These are phyloP conservation scores for Juglanconis sp. DNA, from an alignment of 2,329 filamentous ascomycete species.

Conservation along the genomic window DNA sequence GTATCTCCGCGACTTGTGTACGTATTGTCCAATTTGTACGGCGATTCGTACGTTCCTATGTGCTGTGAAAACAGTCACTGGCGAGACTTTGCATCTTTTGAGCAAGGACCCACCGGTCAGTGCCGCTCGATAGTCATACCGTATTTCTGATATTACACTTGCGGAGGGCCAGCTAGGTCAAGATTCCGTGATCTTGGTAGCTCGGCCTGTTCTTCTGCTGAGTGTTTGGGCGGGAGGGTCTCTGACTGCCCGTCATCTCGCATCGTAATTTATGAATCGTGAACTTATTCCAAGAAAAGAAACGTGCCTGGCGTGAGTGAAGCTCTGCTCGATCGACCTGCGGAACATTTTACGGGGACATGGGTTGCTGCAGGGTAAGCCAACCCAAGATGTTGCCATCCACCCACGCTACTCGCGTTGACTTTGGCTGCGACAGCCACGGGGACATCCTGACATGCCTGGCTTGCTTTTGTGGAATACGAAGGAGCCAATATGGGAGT, in stretches of 20 bases:
- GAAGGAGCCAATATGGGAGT: background rate
- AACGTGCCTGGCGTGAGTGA: background rate
- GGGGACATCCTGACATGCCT: background rate
- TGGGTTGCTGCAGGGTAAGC: background rate
- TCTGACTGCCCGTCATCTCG: background rate
- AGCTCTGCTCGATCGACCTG: background rate
- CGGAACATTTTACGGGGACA: background rate
- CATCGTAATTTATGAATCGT: background rate
- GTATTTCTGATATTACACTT: no score
- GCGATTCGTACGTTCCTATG: no score
- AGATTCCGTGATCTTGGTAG: no score
- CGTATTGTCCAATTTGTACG: no score
- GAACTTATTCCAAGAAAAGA: background rate
- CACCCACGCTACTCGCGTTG: background rate
- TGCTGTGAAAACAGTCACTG: no score
- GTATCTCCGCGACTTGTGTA: background rate
- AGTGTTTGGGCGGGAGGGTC: no score
- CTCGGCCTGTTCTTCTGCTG: no score
- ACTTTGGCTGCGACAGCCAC: background rate
- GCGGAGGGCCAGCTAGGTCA: no score
- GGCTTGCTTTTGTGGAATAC: conserved; percentile 8
- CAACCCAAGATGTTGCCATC: background rate
- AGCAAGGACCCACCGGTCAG: no score
- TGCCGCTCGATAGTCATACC: no score
- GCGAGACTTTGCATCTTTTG: no score